These are phyloP conservation scores for Curvularia lunata DNA, from an alignment of 2,329 filamentous ascomycete species.

Conservation along the genomic window DNA sequence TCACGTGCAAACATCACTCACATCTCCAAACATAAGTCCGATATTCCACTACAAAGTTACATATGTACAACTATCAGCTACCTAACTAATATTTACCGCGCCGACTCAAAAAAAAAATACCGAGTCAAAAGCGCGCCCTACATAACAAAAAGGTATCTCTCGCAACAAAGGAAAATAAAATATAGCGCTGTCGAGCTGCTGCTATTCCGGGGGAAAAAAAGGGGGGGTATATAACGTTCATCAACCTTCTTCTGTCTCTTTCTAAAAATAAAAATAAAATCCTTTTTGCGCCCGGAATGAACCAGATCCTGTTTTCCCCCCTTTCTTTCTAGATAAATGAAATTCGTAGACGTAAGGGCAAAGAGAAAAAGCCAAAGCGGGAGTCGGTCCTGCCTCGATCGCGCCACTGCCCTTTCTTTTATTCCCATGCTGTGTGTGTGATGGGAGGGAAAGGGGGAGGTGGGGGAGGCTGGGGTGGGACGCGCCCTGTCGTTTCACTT, in stretches of 20 bases:
- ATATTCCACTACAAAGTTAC: neutral
- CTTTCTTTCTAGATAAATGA: no score
- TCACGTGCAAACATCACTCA: neutral
- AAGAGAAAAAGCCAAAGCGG: neutral
- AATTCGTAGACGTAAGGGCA: neutral
- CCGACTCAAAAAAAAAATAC: neutral
- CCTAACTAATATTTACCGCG: neutral
- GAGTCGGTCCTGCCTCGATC: neutral
- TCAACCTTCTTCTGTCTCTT: no score
- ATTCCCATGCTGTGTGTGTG: neutral
- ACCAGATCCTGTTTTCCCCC: no score
- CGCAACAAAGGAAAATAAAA: conserved; percentile 3
- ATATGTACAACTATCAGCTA: neutral
- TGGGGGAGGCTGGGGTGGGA: no score
- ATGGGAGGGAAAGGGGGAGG: no score
- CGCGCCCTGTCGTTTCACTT: no score
- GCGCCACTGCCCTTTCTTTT: neutral
- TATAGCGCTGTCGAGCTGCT: conserved; percentile 6
- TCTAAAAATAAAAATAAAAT: neutral
- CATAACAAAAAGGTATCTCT: neutral
- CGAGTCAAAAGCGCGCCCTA: neutral
- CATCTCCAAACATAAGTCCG: neutral
- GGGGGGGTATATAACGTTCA: neutral
- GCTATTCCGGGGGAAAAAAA: no score
- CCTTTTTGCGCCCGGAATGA: no score